phyloP scores from a whole-genome alignment of 805 yeast species.

The Clavispora santaluciae region DNA sequence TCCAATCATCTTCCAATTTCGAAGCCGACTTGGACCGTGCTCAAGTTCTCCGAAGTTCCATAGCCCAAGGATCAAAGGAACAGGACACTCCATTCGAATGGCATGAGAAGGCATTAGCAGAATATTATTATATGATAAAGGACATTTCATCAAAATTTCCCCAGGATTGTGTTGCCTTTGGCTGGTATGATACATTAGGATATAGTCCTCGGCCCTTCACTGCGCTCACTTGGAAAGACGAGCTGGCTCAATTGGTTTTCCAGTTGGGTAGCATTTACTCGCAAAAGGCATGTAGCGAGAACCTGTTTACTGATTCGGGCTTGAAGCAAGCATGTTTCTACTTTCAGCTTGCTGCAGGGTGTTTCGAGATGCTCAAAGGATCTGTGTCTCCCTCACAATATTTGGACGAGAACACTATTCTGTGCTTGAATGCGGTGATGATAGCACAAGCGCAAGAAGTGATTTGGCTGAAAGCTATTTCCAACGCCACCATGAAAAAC shows the following conservation, averaged over 20 bases:
- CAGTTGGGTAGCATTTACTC: constrained; percentile 67
- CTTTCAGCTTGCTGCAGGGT: constrained; percentile 72
- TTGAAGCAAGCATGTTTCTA: constrained; percentile 57
- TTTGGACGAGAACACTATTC: constrained; percentile 46
- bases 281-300: constrained; percentile 45
- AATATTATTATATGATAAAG: constrained; percentile 45
- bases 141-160: constrained; percentile 57
- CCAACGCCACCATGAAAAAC: constrained; percentile 46
- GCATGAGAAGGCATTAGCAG: constrained; percentile 27
- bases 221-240: constrained; percentile 24
- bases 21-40: constrained; percentile 37
- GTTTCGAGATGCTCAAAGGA: constrained; percentile 27
- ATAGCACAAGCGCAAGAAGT: constrained; percentile 86
- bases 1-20: constrained; percentile 33
- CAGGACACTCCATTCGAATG: constrained; percentile 12
- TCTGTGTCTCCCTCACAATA: constrained; percentile 29
- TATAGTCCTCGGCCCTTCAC: constrained; percentile 40
- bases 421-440: constrained; percentile 48
- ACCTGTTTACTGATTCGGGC: constrained; percentile 46
- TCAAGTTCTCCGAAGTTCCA: constrained; percentile 39
- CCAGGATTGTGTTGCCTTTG: constrained; percentile 50
- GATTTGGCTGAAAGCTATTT: constrained; percentile 70
- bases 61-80: constrained; percentile 28
- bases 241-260: constrained; percentile 57
- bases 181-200: constrained; percentile 72